Percentiles rank a stretch among this genome's conserved stretches.
Conservation (phyloP, 306 rosid species). For the Lathyrus tuberosus region DNA sequence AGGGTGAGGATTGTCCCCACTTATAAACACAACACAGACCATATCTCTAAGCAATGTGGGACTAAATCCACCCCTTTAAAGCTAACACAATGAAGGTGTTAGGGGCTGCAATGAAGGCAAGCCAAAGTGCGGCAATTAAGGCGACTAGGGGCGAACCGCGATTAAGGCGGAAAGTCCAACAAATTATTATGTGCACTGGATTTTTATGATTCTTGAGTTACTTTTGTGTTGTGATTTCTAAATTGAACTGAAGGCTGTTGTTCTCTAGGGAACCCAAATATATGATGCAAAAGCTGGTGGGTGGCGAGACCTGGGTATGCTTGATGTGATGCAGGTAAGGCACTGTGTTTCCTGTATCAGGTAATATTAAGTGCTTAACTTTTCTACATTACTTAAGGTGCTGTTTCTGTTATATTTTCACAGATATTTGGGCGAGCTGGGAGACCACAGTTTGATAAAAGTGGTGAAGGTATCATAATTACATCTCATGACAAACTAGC, state of each 20-base stretch:
- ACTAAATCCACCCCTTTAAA: no score
- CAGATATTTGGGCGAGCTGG: constrained; percentile 99
- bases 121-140: no score
- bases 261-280: constrained; percentile 86
- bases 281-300: constrained; percentile 99
- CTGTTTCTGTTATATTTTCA: constrained; percentile 38
- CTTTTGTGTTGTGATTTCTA: constrained; percentile 24
- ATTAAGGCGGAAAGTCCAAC: no score
- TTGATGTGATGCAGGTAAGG: constrained; percentile 96
- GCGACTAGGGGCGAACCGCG: no score
- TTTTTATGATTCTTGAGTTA: constrained; percentile 28
- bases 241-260: constrained; percentile 29
- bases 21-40: no score
- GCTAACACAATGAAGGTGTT: no score
- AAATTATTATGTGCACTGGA: constrained; percentile 14
- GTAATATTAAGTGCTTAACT: constrained; percentile 23
- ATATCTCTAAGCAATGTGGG: no score
- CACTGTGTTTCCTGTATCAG: constrained; percentile 29
- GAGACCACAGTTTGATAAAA: constrained; percentile 95
- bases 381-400: constrained; percentile 18
- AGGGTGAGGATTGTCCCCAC: no score
- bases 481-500: constrained; percentile 93
- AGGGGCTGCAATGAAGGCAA: no score
- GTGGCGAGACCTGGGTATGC: constrained; percentile 97
- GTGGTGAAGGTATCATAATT: constrained; percentile 98